Conservation (phyloP, 345 rosid genomes). For the Aegle marmelos region DNA sequence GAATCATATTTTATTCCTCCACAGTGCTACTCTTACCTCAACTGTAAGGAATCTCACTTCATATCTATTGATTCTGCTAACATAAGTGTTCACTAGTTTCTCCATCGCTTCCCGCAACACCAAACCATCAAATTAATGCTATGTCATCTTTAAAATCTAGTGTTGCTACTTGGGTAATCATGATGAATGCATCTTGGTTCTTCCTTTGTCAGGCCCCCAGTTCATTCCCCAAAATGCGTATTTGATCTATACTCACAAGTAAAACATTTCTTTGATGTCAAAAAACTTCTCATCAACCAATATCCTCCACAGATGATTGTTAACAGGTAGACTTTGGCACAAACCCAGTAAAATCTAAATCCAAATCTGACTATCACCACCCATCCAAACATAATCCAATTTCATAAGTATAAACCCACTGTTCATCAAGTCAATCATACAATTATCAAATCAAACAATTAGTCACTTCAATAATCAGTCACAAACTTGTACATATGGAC, state of each 20-base stretch:
- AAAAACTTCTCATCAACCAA: background rate
- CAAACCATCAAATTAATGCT: conserved; percentile 3
- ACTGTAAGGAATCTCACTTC: background rate
- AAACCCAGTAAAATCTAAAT: background rate
- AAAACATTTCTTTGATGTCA: background rate
- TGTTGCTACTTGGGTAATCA: background rate
- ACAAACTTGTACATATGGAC: background rate
- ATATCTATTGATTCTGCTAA: background rate
- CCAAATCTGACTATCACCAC: background rate
- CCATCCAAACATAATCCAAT: background rate
- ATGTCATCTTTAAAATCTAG: background rate
- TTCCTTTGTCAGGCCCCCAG: background rate
- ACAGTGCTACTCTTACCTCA: too few species aligned
- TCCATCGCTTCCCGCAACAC: background rate
- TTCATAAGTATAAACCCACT: background rate
- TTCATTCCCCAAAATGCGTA: background rate
- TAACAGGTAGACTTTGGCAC: background rate
- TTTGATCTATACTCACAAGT: background rate
- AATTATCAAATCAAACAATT: background rate
- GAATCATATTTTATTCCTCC: too few species aligned
- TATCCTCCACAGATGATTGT: background rate
- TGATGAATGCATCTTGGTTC: background rate
- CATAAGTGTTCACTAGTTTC: background rate
- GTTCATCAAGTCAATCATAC: background rate
- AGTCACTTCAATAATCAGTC: background rate